Evolutionary conservation across 768 basidiomycete species (phyloP).

Genomic region (Collybiopsis luxurians): DNA sequence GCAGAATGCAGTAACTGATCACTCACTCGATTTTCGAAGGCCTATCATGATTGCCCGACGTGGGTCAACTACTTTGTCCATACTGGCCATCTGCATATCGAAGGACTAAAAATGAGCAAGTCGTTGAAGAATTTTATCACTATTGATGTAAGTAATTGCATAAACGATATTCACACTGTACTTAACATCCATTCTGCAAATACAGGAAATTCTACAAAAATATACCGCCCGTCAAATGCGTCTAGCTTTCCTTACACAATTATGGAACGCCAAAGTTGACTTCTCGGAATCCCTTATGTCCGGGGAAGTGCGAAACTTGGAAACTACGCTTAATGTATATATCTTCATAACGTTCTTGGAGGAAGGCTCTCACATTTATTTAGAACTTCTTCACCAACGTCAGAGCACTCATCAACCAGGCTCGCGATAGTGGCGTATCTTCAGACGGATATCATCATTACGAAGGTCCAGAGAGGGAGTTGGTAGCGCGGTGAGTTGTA

Average conservation of each 20-base stretch:
- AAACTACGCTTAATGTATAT: conserved; percentile 81
- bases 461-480: conserved; percentile 62
- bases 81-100: conserved; percentile 97
- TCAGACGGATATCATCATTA: conserved; percentile 67
- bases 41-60: conserved; percentile 84
- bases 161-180: neutral
- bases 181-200: conserved; percentile 3
- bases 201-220: conserved; percentile 80
- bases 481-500: conserved; percentile 56
- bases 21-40: conserved; percentile 43
- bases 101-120: conserved; percentile 99
- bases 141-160: conserved; percentile 63
- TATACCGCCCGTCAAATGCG: conserved; percentile 87
- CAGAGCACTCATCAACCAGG: conserved; percentile 72
- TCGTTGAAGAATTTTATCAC: conserved; percentile 99
- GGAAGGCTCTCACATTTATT: neutral
- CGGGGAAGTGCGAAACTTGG: conserved; percentile 83
- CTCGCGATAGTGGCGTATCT: conserved; percentile 40
- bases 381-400: conserved; percentile 94
- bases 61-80: conserved; percentile 99
- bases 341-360: conserved; percentile 6
- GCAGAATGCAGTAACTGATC: neutral
- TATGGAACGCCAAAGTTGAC: conserved; percentile 93
- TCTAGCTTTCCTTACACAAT: conserved; percentile 84
- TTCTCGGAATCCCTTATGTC: conserved; percentile 91